phyloP scores from a whole-genome alignment of 176 grass and related monocot genomes.

The Cenchrus purpureus region DNA sequence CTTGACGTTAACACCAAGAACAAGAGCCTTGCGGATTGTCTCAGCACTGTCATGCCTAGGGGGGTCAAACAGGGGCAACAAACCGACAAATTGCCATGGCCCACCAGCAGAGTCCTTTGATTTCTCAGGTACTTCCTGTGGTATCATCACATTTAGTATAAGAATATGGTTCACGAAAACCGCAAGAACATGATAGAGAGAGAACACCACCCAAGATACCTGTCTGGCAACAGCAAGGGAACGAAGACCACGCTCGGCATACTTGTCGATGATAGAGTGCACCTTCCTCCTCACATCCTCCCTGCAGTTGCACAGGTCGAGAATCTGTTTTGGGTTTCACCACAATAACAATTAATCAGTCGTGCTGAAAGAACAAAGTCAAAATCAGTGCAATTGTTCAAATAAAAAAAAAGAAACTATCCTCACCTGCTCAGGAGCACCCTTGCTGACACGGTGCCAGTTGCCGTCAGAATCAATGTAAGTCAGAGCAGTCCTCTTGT shows the following conservation, averaged over 20 bases:
- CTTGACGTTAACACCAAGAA: constrained; percentile 97
- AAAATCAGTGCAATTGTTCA: neutral
- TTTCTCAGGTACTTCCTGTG: constrained; percentile 97
- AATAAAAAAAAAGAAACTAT: neutral
- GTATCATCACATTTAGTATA: constrained; percentile 26
- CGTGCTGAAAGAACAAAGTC: constrained; percentile 22
- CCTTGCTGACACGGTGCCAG: constrained; percentile 98
- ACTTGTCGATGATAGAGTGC: constrained; percentile 86
- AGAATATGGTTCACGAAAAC: constrained; percentile 18
- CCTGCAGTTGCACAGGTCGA: constrained; percentile 82
- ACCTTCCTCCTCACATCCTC: constrained; percentile 83
- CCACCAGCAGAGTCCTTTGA: constrained; percentile 70
- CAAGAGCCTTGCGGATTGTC: constrained; percentile 94
- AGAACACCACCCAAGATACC: constrained; percentile 47
- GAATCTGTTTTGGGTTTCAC: constrained; percentile 62
- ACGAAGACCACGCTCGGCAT: constrained; percentile 93
- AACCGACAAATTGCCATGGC: constrained; percentile 94
- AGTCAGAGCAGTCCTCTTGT: constrained; percentile 97
- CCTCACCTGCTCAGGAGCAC: constrained; percentile 92
- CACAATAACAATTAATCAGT: constrained; percentile 32
- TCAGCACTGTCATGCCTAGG: constrained; percentile 99
- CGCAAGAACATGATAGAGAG: constrained; percentile 1
- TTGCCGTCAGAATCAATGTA: constrained; percentile 77
- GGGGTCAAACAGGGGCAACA: constrained; percentile 94
- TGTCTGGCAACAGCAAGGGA: constrained; percentile 93